Conservation (phyloP, 1,139 yeast genomes). For the Suhomyces terraborum region DNA sequence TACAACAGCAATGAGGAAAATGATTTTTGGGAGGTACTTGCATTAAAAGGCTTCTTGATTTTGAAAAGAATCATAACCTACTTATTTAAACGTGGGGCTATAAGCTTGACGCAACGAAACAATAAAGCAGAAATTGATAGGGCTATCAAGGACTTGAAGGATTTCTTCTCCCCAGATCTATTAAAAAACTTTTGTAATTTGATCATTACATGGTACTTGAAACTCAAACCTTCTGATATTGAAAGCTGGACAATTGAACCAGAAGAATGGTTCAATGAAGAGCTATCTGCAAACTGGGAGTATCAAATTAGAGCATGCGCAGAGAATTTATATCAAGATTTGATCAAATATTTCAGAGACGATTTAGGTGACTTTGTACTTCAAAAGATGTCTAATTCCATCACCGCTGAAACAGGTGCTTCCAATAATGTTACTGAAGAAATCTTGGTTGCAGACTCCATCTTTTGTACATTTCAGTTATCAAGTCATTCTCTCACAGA, state of each 20-base stretch:
- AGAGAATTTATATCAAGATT: conserved; percentile 78
- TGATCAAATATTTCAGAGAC: conserved; percentile 65
- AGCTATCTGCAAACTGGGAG: conserved; percentile 76
- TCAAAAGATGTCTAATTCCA: conserved; percentile 58
- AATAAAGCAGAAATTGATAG: conserved; percentile 61
- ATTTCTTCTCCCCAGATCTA: conserved; percentile 58
- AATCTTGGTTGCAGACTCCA: conserved; percentile 73
- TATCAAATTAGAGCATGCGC: conserved; percentile 86
- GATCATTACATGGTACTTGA: conserved; percentile 70
- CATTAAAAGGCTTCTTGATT: conserved; percentile 69
- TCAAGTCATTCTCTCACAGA: conserved; percentile 69
- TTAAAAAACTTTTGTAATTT: conserved; percentile 63
- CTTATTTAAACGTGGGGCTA: conserved; percentile 65
- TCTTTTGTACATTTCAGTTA: conserved; percentile 77
- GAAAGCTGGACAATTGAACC: conserved; percentile 85
- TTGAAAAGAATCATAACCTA: conserved; percentile 66
- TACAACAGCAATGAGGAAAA: conserved; percentile 55
- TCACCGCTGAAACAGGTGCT: conserved; percentile 34
- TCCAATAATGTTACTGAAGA: conserved; percentile 4
- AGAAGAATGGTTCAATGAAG: conserved; percentile 90
- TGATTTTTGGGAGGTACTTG: conserved; percentile 74
- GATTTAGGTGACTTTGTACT: conserved; percentile 63
- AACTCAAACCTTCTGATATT: conserved; percentile 70
- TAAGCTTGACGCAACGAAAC: conserved; percentile 61
- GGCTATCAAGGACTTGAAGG: conserved; percentile 55